These are phyloP conservation scores for Candida michaelii DNA, from an alignment of 805 yeast genomes.

Conservation along the genomic window DNA sequence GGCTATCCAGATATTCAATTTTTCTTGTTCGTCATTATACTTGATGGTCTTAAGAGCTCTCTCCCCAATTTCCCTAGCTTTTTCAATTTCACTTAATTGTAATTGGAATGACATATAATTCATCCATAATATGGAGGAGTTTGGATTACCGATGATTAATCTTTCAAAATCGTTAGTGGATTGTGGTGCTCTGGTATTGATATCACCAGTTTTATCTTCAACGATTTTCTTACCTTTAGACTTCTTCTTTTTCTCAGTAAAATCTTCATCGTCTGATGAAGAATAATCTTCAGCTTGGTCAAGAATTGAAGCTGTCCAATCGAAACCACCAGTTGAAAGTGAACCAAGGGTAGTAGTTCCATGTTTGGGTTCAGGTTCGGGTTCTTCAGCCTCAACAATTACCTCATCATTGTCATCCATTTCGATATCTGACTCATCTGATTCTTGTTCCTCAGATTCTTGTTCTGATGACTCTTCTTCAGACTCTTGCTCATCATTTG, in stretches of 20 bases:
- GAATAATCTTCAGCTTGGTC: conserved; percentile 71
- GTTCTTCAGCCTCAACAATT: conserved; percentile 20
- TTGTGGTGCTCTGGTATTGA: conserved; percentile 85
- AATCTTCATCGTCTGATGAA: conserved; percentile 49
- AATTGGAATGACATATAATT: conserved; percentile 97
- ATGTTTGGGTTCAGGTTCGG: conserved; percentile 18
- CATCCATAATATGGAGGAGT: conserved; percentile 94
- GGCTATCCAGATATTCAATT: conserved; percentile 95
- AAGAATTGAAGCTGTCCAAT: conserved; percentile 90
- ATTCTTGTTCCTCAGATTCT: conserved; percentile 24
- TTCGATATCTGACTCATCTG: conserved; percentile 32
- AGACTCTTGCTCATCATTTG: conserved; percentile 26
- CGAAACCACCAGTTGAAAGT: conserved; percentile 82
- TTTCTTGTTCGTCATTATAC: conserved; percentile 90
- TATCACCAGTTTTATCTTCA: conserved; percentile 82
- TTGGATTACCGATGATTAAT: conserved; percentile 85
- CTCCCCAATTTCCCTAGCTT: conserved; percentile 89
- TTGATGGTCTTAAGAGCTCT: conserved; percentile 89
- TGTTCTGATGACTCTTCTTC: conserved; percentile 24
- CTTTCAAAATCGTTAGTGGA: conserved; percentile 92
- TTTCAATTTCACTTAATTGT: conserved; percentile 89
- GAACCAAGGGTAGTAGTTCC: conserved; percentile 47
- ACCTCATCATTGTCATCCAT: conserved; percentile 35
- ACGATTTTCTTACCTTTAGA: conserved; percentile 50
- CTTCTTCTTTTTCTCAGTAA: conserved; percentile 47